Conservation (phyloP, 2,329 filamentous ascomycete genomes). For the Gnomoniopsis sp. region DNA sequence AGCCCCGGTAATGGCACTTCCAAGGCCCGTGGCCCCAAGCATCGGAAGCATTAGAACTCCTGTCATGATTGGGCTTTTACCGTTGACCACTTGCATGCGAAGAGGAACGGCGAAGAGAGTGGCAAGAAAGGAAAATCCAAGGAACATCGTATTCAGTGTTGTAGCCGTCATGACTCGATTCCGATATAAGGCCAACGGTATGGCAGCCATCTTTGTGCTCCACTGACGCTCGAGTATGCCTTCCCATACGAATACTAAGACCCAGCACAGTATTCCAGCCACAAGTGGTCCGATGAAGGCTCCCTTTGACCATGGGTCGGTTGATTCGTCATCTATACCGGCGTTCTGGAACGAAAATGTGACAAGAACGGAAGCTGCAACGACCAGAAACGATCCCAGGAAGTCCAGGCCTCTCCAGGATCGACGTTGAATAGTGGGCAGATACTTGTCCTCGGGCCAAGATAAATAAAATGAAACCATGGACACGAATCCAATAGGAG, state of each 20-base stretch:
- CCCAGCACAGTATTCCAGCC: conserved; percentile 33
- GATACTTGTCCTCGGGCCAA: conserved; percentile 45
- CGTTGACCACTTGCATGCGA: conserved; percentile 47
- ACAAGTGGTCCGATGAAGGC: conserved; percentile 41
- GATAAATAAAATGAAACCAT: conserved; percentile 42
- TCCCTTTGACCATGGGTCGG: conserved; percentile 37
- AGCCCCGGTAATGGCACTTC: conserved; percentile 39
- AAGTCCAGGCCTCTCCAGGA: conserved; percentile 51
- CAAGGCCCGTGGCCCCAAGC: conserved; percentile 45
- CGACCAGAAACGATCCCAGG: conserved; percentile 49
- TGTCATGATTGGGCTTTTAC: conserved; percentile 40
- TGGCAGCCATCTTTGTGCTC: conserved; percentile 35
- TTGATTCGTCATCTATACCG: conserved; percentile 26
- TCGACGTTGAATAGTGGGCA: conserved; percentile 35
- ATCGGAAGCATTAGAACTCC: conserved; percentile 53
- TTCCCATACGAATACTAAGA: conserved; percentile 39
- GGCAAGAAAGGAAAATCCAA: conserved; percentile 49
- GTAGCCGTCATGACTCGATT: conserved; percentile 43
- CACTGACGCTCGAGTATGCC: conserved; percentile 27
- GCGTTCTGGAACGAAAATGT: conserved; percentile 57
- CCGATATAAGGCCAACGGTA: conserved; percentile 46
- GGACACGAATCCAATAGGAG: conserved; percentile 46
- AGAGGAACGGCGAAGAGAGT: conserved; percentile 48
- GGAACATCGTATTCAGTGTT: conserved; percentile 41
- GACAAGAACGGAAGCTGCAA: conserved; percentile 51